phyloP scores from a whole-genome alignment of 306 rosid genomes.

The Ormosia semicastrata region DNA sequence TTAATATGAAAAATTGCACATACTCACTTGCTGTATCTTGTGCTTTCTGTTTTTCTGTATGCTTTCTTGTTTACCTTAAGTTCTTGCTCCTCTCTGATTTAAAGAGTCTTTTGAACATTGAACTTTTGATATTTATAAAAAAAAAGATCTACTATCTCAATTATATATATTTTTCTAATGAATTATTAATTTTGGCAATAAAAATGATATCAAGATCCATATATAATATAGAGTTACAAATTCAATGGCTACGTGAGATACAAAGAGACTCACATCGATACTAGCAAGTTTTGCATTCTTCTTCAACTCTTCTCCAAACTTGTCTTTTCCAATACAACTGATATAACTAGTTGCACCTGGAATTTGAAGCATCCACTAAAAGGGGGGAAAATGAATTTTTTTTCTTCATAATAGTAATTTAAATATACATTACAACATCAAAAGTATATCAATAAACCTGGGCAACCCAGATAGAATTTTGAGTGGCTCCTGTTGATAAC shows the following conservation, averaged over 20 bases:
- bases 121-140: too few relatives aligned
- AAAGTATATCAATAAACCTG: constrained; percentile 40
- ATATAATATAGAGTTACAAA: not conserved
- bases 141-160: not conserved
- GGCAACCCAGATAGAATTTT: constrained; percentile 68
- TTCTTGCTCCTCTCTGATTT: too few relatives aligned
- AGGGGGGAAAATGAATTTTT: not conserved
- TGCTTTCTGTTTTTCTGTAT: too few relatives aligned
- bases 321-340: constrained; percentile 71
- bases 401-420: not conserved
- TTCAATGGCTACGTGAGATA: not conserved
- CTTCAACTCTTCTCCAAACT: constrained; percentile 30
- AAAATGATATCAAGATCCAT: not conserved
- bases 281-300: constrained; percentile 56
- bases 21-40: too few relatives aligned
- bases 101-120: too few relatives aligned
- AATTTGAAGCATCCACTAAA: constrained; percentile 68
- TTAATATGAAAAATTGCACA: not conserved
- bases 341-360: constrained; percentile 72
- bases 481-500: constrained; percentile 57
- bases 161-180: not conserved
- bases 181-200: not conserved
- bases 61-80: too few relatives aligned
- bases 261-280: constrained; percentile 47
- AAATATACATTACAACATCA: not conserved